A percentile compares a stretch with the other conserved stretches of the same genome.
These are phyloP conservation scores for Haematococcus lacustris DNA, from an alignment of 139 green algal species.

Conservation along the genomic window DNA sequence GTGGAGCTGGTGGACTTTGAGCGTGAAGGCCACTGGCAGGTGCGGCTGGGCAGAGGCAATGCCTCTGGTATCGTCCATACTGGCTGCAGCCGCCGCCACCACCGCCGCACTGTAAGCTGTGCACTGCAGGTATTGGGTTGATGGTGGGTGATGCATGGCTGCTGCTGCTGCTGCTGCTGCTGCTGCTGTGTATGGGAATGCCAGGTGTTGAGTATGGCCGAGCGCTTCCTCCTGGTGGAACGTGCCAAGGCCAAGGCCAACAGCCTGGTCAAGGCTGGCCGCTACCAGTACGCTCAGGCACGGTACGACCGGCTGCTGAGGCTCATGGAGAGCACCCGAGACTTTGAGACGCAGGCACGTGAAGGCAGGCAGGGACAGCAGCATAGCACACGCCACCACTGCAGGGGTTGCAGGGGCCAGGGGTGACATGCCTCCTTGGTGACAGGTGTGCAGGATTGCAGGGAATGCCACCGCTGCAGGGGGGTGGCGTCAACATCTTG, in stretches of 20 bases:
- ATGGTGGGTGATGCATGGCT: neutral
- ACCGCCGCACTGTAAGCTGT: neutral
- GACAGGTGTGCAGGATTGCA: neutral
- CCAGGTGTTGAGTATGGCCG: conserved; percentile 33
- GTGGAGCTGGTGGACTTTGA: conserved; percentile 65
- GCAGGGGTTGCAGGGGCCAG: neutral
- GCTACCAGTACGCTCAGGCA: conserved; percentile 20
- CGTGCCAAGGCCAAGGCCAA: conserved; percentile 59
- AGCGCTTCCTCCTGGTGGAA: conserved; percentile 37
- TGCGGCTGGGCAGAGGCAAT: neutral
- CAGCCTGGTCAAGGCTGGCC: conserved; percentile 40
- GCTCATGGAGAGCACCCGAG: conserved; percentile 50
- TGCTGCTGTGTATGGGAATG: neutral
- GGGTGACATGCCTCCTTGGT: neutral
- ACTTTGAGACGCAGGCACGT: conserved; percentile 43
- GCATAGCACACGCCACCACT: neutral
- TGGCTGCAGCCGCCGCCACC: neutral
- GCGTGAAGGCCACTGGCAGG: conserved; percentile 48
- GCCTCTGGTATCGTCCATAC: neutral
- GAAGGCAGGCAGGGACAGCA: neutral
- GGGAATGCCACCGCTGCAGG: neutral
- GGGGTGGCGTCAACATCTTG: neutral
- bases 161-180: neutral
- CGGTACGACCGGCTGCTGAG: conserved; percentile 42
- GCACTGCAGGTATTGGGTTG: neutral